phyloP scores from a whole-genome alignment of 1,139 yeast species.

The Sugiyamaella pinicola region DNA sequence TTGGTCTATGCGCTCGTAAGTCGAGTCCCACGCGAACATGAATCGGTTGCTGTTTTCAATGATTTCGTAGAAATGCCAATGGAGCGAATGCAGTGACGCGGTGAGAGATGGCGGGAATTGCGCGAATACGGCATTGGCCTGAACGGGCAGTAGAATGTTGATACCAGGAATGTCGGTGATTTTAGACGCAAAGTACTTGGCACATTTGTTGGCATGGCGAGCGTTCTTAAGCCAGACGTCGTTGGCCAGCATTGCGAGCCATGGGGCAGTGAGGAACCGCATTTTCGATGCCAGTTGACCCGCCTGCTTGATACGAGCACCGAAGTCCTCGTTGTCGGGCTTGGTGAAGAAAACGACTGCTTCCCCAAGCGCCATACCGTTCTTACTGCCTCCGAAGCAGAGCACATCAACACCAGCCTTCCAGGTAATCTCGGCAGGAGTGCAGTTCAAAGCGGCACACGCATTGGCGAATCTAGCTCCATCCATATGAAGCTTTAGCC shows the following conservation, averaged over 20 bases:
- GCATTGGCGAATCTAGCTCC: slow-evolving; percentile 24
- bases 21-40: slow-evolving; percentile 23
- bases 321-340: slow-evolving; percentile 16
- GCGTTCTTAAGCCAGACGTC: slow-evolving; percentile 22
- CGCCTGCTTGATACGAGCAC: slow-evolving; percentile 20
- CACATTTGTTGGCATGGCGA: slow-evolving; percentile 18
- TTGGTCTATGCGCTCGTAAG: slow-evolving; percentile 13
- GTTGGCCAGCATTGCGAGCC: slow-evolving; percentile 18
- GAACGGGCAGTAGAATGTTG: slow-evolving; percentile 14
- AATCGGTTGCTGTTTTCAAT: slow-evolving; percentile 14
- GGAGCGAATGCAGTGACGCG: slow-evolving; percentile 4
- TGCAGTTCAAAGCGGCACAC: slow-evolving; percentile 19
- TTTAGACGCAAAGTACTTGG: slow-evolving; percentile 14
- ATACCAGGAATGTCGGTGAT: slow-evolving; percentile 11
- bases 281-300: slow-evolving; percentile 23
- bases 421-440: slow-evolving; percentile 21
- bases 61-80: slow-evolving; percentile 20
- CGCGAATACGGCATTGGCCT: slow-evolving; percentile 21
- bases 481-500: slow-evolving; percentile 21
- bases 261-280: slow-evolving; percentile 21
- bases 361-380: slow-evolving; percentile 24
- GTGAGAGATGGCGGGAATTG: slow-evolving; percentile 12
- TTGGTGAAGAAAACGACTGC: slow-evolving; percentile 21
- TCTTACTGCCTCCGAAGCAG: slow-evolving; percentile 21
- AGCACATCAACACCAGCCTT: slow-evolving; percentile 22